These are phyloP conservation scores for Pestalotiopsis sp. DNA, from an alignment of 2,329 filamentous ascomycete species.

Conservation along the genomic window DNA sequence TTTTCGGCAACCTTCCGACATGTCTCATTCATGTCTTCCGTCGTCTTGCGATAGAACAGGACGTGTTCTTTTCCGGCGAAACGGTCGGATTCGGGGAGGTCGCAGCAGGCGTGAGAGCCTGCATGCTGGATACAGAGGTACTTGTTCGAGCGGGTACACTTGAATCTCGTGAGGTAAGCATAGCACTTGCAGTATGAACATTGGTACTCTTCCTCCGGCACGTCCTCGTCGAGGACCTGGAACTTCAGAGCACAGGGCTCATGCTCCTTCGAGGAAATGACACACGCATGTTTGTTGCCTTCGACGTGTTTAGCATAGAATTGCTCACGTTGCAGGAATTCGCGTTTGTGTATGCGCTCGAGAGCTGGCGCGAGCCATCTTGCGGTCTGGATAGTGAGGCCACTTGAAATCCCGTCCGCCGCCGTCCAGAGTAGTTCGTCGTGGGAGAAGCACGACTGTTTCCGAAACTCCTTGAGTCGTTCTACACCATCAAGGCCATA, in stretches of 20 bases:
- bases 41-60: conserved; percentile 76
- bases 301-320: conserved; percentile 71
- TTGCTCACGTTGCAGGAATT: conserved; percentile 67
- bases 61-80: conserved; percentile 71
- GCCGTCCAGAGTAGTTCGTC: conserved; percentile 94
- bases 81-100: conserved; percentile 66
- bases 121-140: conserved; percentile 83
- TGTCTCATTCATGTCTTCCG: conserved; percentile 67
- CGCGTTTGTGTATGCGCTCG: conserved; percentile 75
- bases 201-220: conserved; percentile 90
- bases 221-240: conserved; percentile 70
- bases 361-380: conserved; percentile 94
- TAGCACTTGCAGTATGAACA: conserved; percentile 92
- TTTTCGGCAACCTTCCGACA: conserved; percentile 84
- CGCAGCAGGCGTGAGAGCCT: conserved; percentile 80
- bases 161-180: conserved; percentile 87
- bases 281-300: conserved; percentile 56
- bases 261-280: conserved; percentile 48
- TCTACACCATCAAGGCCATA: conserved; percentile 86
- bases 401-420: conserved; percentile 73
- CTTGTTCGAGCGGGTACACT: conserved; percentile 81
- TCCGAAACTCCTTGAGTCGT: conserved; percentile 81
- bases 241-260: conserved; percentile 63
- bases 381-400: conserved; percentile 79
- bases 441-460: conserved; percentile 96